Conservation (phyloP, 257 asterid species). For the Penstemon davidsonii region DNA sequence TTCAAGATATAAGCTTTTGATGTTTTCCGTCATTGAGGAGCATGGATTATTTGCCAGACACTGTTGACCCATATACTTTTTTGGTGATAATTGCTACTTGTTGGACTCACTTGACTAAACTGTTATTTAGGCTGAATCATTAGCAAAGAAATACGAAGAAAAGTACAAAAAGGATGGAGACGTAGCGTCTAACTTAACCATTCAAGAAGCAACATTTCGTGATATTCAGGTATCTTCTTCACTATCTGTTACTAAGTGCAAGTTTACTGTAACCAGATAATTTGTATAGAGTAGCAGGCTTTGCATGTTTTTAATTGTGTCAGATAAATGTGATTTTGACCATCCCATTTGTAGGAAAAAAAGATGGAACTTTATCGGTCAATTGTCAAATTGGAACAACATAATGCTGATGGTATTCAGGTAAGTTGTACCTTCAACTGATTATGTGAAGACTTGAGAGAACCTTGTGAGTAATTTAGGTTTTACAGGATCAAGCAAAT, state of each 20-base stretch:
- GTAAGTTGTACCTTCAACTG: slow-evolving; percentile 38
- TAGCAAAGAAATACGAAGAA: slow-evolving; percentile 91
- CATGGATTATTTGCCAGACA: too few relatives aligned
- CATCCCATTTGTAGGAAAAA: slow-evolving; percentile 57
- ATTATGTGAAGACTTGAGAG: slow-evolving; percentile 24
- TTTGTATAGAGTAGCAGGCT: slow-evolving; percentile 18
- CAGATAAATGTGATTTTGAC: slow-evolving; percentile 7
- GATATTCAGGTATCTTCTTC: slow-evolving; percentile 78
- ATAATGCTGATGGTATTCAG: slow-evolving; percentile 64
- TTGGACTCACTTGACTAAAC: slow-evolving; percentile 30
- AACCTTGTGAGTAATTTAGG: slow-evolving; percentile 29
- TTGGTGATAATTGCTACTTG: slow-evolving; percentile 22
- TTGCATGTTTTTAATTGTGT: slow-evolving; percentile 30
- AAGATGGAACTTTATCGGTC: slow-evolving; percentile 89
- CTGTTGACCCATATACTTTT: neutral
- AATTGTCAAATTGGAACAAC: slow-evolving; percentile 82
- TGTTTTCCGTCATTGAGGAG: too few relatives aligned
- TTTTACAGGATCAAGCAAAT: slow-evolving; percentile 68
- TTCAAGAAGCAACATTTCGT: slow-evolving; percentile 94
- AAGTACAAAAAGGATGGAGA: slow-evolving; percentile 89
- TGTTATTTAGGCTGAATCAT: slow-evolving; percentile 64
- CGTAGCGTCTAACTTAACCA: slow-evolving; percentile 87
- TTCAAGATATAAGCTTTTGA: slow-evolving; percentile 10
- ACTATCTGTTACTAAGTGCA: slow-evolving; percentile 16
- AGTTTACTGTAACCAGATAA: neutral